phyloP scores from a whole-genome alignment of 2,329 filamentous ascomycete genomes.

The Claviceps quebecensis region DNA sequence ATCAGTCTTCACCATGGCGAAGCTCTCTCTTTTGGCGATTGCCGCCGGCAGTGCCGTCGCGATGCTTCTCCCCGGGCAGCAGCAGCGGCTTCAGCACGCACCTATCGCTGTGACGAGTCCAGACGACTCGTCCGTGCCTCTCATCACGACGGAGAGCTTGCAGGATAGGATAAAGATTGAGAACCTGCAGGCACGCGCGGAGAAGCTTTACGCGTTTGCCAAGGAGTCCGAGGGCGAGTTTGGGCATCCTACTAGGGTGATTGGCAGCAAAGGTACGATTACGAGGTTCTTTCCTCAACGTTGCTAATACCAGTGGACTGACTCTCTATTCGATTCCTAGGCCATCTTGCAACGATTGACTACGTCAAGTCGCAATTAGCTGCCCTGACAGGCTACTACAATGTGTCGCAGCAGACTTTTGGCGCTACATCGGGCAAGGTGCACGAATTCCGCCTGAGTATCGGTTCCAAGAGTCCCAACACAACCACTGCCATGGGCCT shows the following conservation, averaged over 20 bases:
- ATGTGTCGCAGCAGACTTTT: conserved; percentile 48
- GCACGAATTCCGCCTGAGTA: conserved; percentile 41
- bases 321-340: conserved; percentile 17
- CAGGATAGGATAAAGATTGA: conserved; percentile 41
- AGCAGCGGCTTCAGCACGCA: background rate
- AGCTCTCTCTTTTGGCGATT: background rate
- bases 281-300: no score
- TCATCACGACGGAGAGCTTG: conserved; percentile 40
- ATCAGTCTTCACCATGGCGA: background rate
- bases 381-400: conserved; percentile 46
- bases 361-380: conserved; percentile 46
- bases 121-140: conserved; percentile 15
- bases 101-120: background rate
- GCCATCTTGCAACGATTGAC: conserved; percentile 48
- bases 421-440: conserved; percentile 47
- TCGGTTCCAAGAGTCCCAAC: conserved; percentile 37
- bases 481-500: conserved; percentile 46
- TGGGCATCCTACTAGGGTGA: conserved; percentile 56
- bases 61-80: background rate
- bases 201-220: conserved; percentile 49
- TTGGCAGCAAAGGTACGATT: conserved; percentile 44
- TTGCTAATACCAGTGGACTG: no score
- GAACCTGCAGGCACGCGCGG: conserved; percentile 43
- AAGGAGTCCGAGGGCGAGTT: conserved; percentile 44
- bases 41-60: background rate